Conservation (phyloP, 176 grass and related monocot genomes). For the Bolboschoenus planiculmis region DNA sequence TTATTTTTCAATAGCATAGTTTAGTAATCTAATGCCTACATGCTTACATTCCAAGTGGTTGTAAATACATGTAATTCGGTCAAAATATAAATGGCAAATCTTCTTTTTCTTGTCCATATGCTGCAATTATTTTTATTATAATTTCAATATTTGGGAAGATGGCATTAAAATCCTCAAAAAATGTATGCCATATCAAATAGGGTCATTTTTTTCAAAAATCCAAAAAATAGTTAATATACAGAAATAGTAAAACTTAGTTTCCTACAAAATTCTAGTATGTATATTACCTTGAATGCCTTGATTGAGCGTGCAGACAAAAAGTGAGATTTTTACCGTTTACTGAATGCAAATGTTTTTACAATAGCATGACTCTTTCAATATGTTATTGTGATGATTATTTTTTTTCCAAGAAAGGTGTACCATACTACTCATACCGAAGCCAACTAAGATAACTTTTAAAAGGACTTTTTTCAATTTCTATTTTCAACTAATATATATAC, state of each 20-base stretch:
- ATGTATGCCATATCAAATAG: too few species aligned
- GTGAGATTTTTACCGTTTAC: background rate
- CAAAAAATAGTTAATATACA: too few species aligned
- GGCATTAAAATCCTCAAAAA: too few species aligned
- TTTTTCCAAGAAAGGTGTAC: background rate
- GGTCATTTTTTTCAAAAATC: too few species aligned
- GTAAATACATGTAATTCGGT: background rate
- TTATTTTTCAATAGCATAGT: background rate
- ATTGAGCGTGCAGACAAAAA: too few species aligned
- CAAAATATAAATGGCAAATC: background rate
- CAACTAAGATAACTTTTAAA: background rate
- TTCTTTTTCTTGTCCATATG: background rate
- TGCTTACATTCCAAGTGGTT: background rate
- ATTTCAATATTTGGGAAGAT: too few species aligned
- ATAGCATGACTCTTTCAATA: background rate
- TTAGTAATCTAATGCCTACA: background rate
- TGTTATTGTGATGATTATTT: background rate
- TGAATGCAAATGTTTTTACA: background rate
- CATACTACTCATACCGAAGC: background rate
- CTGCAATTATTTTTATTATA: background rate
- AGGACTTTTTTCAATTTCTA: background rate
- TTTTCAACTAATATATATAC: background rate
- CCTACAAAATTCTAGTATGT: background rate
- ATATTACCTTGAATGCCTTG: too few species aligned
- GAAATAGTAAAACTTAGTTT: background rate